These are phyloP conservation scores for Ophiostoma perfectum DNA, from an alignment of 2,329 filamentous ascomycete genomes.

Conservation along the genomic window DNA sequence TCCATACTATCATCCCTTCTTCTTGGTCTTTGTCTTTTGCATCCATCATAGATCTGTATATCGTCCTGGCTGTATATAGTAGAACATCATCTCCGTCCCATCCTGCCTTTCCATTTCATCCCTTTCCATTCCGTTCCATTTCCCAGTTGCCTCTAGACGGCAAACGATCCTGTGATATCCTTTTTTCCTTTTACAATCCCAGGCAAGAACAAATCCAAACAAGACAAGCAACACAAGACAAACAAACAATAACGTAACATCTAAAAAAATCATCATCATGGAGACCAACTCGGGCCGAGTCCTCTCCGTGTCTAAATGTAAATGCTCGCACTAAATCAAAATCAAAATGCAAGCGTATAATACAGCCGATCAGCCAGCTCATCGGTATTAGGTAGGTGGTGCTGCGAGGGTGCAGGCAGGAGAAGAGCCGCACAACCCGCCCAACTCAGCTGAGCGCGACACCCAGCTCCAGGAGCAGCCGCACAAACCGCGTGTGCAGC, in stretches of 20 bases:
- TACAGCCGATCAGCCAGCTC: slow-evolving; percentile 13
- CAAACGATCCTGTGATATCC: background rate
- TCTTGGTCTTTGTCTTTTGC: background rate
- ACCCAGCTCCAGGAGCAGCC: slow-evolving; percentile 55
- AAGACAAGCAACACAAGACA: background rate
- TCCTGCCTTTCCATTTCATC: background rate
- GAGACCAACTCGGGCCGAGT: background rate
- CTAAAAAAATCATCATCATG: background rate
- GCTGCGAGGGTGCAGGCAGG: too few species aligned
- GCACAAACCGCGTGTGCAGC: slow-evolving; percentile 59
- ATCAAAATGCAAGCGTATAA: background rate
- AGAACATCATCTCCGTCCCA: background rate
- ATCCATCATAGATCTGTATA: background rate
- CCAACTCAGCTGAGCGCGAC: slow-evolving; percentile 41
- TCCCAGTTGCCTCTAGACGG: background rate
- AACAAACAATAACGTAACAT: background rate
- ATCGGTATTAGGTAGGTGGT: slow-evolving; percentile 1
- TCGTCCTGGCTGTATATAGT: background rate
- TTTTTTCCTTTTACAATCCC: background rate
- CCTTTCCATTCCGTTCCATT: background rate
- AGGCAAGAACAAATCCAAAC: background rate
- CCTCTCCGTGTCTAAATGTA: background rate
- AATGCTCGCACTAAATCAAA: background rate
- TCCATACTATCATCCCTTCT: background rate
- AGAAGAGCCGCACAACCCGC: too few species aligned